Percentiles rank a stretch among this genome's conserved stretches.
Evolutionary conservation across 1,139 yeast species (phyloP).

Genomic region (Diutina scorzettiae): DNA sequence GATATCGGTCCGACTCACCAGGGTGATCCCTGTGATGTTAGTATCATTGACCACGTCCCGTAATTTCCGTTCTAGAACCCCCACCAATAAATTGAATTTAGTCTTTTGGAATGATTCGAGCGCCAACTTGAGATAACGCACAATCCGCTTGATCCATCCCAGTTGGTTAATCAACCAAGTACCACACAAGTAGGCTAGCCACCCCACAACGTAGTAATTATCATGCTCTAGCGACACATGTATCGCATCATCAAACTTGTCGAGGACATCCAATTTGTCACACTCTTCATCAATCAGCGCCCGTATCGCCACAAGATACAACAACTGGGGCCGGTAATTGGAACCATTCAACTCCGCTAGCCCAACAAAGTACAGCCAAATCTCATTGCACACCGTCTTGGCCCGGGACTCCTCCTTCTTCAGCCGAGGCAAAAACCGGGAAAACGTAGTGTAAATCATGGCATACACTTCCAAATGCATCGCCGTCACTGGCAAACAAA

Average conservation of each 20-base stretch:
- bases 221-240: conserved; percentile 21
- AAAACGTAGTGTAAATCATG: conserved; percentile 11
- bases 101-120: not conserved
- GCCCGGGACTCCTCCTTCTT: conserved; percentile 9
- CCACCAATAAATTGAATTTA: not conserved
- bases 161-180: conserved; percentile 28
- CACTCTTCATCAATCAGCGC: conserved; percentile 10
- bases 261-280: conserved; percentile 24
- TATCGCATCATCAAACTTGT: conserved; percentile 36
- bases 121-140: not conserved
- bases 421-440: conserved; percentile 9
- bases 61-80: conserved; percentile 12
- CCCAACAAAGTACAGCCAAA: conserved; percentile 14
- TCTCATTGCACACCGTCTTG: conserved; percentile 8
- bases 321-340: conserved; percentile 23
- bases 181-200: conserved; percentile 34
- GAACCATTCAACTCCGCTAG: conserved; percentile 26
- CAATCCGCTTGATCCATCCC: conserved; percentile 11
- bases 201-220: conserved; percentile 28
- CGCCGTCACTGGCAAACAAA: conserved; percentile 15
- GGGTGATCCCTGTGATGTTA: too few relatives aligned
- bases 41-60: conserved; percentile 13
- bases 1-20: too few relatives aligned
- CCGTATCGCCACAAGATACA: conserved; percentile 23
- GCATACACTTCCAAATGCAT: conserved; percentile 17